Conservation (phyloP, 2,329 filamentous ascomycete species). For the Clarireedia monteithiana region DNA sequence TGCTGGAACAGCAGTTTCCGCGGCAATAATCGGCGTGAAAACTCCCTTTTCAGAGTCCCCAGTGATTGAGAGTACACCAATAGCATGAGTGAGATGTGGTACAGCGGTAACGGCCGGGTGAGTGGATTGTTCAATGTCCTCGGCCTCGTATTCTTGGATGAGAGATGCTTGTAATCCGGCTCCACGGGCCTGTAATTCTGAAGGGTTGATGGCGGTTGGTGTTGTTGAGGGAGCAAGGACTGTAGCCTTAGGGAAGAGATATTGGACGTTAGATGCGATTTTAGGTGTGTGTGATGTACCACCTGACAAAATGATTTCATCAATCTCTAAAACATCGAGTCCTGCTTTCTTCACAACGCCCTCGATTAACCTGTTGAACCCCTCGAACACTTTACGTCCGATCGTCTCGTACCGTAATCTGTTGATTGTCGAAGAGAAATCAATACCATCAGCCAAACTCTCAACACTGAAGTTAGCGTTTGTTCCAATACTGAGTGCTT, state of each 20-base stretch:
- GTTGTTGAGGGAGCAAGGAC: conserved; percentile 79
- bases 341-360: conserved; percentile 84
- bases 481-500: conserved; percentile 78
- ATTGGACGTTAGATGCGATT: conserved; percentile 72
- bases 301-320: conserved; percentile 89
- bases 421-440: conserved; percentile 91
- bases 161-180: conserved; percentile 92
- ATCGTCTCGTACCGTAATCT: conserved; percentile 87
- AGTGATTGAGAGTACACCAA: conserved; percentile 70
- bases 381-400: conserved; percentile 75
- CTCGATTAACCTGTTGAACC: conserved; percentile 80
- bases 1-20: conserved; percentile 85
- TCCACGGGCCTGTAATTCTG: conserved; percentile 79
- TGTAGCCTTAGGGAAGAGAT: conserved; percentile 74
- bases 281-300: conserved; percentile 91
- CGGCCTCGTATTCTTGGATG: conserved; percentile 87
- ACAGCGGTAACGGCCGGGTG: conserved; percentile 93
- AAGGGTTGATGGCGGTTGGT: conserved; percentile 78
- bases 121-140: conserved; percentile 92
- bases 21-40: conserved; percentile 74
- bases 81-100: conserved; percentile 79
- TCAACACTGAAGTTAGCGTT: conserved; percentile 92
- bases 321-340: conserved; percentile 84
- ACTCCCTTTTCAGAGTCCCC: conserved; percentile 52
- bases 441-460: conserved; percentile 78